These are phyloP conservation scores for Xylariomycetidae sp. DNA, from an alignment of 2,329 filamentous ascomycete genomes.

Conservation along the genomic window DNA sequence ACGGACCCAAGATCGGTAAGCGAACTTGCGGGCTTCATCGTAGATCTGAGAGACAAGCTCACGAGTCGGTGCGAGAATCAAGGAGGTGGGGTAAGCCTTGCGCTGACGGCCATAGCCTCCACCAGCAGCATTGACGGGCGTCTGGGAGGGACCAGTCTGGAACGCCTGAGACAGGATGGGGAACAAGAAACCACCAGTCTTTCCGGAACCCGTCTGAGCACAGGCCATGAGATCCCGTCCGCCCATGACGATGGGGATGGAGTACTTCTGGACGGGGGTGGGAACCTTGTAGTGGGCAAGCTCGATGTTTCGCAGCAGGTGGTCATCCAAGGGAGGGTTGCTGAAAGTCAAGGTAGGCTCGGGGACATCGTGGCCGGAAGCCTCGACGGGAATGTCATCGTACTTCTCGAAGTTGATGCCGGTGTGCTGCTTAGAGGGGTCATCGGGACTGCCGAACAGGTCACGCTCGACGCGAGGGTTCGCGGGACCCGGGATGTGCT, in stretches of 20 bases:
- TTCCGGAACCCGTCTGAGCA: slow-evolving; percentile 98
- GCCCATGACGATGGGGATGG: slow-evolving; percentile 96
- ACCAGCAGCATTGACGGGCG: slow-evolving; percentile 57
- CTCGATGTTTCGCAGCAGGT: slow-evolving; percentile 87
- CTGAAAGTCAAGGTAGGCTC: slow-evolving; percentile 87
- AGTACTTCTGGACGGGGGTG: slow-evolving; percentile 98
- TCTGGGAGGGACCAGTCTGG: slow-evolving; percentile 72
- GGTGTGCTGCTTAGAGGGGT: slow-evolving; percentile 90
- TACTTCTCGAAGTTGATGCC: slow-evolving; percentile 99
- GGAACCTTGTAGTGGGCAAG: slow-evolving; percentile 92
- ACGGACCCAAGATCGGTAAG: slow-evolving; percentile 97
- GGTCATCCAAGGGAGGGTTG: slow-evolving; percentile 92
- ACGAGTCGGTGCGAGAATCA: slow-evolving; percentile 94
- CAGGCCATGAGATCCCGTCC: slow-evolving; percentile 99
- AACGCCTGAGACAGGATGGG: slow-evolving; percentile 98
- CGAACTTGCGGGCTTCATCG: slow-evolving; percentile 95
- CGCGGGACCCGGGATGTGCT: slow-evolving; percentile 84
- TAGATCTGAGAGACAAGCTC: slow-evolving; percentile 98
- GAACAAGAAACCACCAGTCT: slow-evolving; percentile 99
- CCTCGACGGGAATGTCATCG: slow-evolving; percentile 97
- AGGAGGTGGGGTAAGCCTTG: slow-evolving; percentile 93
- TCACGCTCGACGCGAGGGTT: slow-evolving; percentile 92
- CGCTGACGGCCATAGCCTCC: slow-evolving; percentile 84
- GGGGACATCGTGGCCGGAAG: slow-evolving; percentile 87
- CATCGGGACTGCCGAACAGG: slow-evolving; percentile 85